Evolutionary conservation across 768 basidiomycete genomes (phyloP), one percentile per base, ranked within the genome.

Genomic region (Xerocomus brunneocitrinus): DNA sequence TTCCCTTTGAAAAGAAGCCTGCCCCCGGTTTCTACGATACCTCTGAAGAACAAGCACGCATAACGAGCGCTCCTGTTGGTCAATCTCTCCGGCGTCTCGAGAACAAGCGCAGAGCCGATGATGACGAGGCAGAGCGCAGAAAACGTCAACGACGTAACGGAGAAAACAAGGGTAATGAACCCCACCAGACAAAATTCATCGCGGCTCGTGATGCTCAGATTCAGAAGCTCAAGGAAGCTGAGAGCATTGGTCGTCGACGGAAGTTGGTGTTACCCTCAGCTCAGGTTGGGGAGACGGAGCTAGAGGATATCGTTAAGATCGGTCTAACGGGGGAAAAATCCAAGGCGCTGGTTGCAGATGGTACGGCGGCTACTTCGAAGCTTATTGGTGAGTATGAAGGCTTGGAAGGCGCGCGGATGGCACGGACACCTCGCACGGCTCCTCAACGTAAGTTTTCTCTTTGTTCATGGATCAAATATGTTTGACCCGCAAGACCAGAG

Each of bases 301-400:
- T 99, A 47, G 97, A 98, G 73, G 94, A 98, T 59, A 98, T 99
- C 56, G 95, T 97, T 58, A 99, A 98, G 76, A 98, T 98, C 64
- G 97, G 97, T 0, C 84, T 90, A 67, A 88, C 89, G 0, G 87
- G 92, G 3, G 94, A 95, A 73, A 87, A 81, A 61, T 90, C 95
- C 16, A 87, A 93, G 67, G 83, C 88, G 4, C 65, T 98, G 59
- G 93, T 94, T 9, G 82, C 78, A 19, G 85, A 86, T 25, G 91
- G 89, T 7, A 87, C 81, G 49, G 91, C 91, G 58, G 89, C 92
- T 12, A 93, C 86, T 54, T 86, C 84, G n/a, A 81, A 83, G 58
- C 73, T 98, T 36, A 68, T 99, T 49, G 93, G 91, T 56, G 95
- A 97, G 50, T 98, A 98, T 64, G 91, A 95, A 64, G 88, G 86